Conservation (phyloP, 345 rosid species). For the Zanthoxylum bungeanum region DNA sequence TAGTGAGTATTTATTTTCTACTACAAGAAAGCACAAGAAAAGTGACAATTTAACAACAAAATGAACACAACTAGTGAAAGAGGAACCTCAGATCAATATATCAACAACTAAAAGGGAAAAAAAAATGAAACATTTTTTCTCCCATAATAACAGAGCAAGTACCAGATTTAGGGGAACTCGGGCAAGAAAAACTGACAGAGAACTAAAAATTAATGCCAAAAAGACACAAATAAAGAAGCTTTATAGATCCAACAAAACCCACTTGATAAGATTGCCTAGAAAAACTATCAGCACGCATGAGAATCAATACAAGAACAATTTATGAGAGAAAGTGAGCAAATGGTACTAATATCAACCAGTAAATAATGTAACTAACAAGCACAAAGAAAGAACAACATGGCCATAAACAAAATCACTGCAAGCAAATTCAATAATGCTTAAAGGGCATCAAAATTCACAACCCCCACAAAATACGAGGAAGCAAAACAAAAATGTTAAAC, state of each 20-base stretch:
- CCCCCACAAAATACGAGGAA: no score
- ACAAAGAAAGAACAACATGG: background rate
- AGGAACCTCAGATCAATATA: background rate
- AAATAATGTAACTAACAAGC: no score
- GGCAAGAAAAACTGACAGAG: background rate
- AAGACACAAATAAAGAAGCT: slow-evolving; percentile 1
- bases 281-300: background rate
- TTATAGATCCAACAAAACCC: slow-evolving; percentile 12
- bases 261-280: background rate
- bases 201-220: background rate
- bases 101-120: background rate
- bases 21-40: no score
- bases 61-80: background rate
- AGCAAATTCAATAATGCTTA: slow-evolving; percentile 11
- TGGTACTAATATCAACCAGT: background rate
- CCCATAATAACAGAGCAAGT: background rate
- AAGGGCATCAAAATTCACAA: no score
- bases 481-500: background rate
- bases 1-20: no score
- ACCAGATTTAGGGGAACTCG: background rate
- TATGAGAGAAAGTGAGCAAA: background rate
- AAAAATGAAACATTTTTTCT: background rate
- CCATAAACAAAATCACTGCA: slow-evolving; percentile 7
- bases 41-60: background rate
- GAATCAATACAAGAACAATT: background rate